A percentile compares a stretch with the other conserved stretches of the same genome.
Conservation (phyloP, 2,329 filamentous ascomycete genomes). For the Cercospora sojina region DNA sequence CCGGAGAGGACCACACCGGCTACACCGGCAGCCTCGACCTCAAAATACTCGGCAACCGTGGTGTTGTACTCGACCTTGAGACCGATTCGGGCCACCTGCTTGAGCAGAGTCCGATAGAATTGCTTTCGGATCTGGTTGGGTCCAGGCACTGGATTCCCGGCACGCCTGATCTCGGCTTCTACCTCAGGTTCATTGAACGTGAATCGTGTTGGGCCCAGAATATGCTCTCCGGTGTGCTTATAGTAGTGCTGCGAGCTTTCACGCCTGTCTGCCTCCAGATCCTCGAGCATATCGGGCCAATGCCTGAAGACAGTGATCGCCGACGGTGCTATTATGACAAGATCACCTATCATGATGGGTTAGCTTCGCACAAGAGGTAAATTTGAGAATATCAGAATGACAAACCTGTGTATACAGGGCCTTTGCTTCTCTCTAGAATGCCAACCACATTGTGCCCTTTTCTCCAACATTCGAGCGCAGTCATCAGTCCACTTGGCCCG, state of each 20-base stretch:
- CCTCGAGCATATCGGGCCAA: constrained; percentile 51
- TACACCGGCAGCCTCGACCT: constrained; percentile 39
- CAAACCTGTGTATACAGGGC: neutral
- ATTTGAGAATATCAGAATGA: neutral
- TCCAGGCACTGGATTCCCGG: constrained; percentile 20
- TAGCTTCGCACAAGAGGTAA: neutral
- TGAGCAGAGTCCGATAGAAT: constrained; percentile 48
- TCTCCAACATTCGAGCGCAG: constrained; percentile 24
- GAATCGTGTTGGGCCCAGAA: constrained; percentile 19
- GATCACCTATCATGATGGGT: neutral
- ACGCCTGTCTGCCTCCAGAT: constrained; percentile 29
- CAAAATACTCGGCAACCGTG: constrained; percentile 47
- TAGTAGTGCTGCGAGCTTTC: constrained; percentile 15
- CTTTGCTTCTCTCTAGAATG: neutral
- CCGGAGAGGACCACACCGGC: constrained; percentile 42
- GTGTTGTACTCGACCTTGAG: constrained; percentile 45
- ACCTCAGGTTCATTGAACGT: constrained; percentile 14
- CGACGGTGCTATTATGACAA: neutral
- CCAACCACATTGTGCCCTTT: constrained; percentile 22
- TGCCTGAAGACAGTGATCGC: constrained; percentile 56
- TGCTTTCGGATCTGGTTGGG: constrained; percentile 25
- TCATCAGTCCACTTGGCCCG: constrained; percentile 19
- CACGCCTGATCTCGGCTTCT: constrained; percentile 16
- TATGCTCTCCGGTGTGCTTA: constrained; percentile 26
- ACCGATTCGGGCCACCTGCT: constrained; percentile 48